phyloP scores from a whole-genome alignment of 2,329 filamentous ascomycete species.

The Parascedosporium putredinis region DNA sequence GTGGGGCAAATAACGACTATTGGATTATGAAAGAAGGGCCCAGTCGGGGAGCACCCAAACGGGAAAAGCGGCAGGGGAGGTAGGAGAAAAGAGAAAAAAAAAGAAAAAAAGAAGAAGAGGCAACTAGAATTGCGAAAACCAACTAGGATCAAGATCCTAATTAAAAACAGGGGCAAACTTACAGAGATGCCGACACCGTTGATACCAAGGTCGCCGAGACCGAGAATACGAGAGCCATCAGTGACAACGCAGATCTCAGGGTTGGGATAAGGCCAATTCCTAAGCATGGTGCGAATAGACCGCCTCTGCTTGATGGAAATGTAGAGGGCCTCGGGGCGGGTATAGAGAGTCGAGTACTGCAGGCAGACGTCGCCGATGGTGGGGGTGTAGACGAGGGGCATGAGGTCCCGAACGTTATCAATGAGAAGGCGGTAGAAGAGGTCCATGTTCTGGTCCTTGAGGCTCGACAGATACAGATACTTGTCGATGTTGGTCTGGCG shows the following conservation, averaged over 20 bases:
- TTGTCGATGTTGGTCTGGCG: conserved; percentile 66
- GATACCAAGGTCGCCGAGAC: conserved; percentile 88
- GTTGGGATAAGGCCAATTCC: conserved; percentile 82
- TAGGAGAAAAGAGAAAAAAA: background rate
- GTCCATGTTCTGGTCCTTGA: conserved; percentile 68
- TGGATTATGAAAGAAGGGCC: background rate
- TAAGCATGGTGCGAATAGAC: conserved; percentile 76
- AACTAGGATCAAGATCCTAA: no score
- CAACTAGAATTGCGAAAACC: background rate
- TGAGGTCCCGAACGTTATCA: conserved; percentile 66
- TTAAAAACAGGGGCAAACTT: conserved; percentile 26
- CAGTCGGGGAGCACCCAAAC: background rate
- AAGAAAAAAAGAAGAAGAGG: background rate
- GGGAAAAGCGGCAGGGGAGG: background rate
- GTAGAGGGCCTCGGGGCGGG: conserved; percentile 89
- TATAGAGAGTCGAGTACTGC: conserved; percentile 93
- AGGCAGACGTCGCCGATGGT: conserved; percentile 94
- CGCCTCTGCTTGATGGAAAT: conserved; percentile 92
- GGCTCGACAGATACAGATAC: conserved; percentile 68
- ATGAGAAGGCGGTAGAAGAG: conserved; percentile 77
- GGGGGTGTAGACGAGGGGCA: conserved; percentile 78
- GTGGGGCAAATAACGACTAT: background rate
- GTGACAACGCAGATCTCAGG: conserved; percentile 96
- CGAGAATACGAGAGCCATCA: conserved; percentile 85
- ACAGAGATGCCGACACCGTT: conserved; percentile 97